These are phyloP conservation scores for Ambrosia artemisiifolia DNA, from an alignment of 129 eudicot genomes.

Conservation along the genomic window DNA sequence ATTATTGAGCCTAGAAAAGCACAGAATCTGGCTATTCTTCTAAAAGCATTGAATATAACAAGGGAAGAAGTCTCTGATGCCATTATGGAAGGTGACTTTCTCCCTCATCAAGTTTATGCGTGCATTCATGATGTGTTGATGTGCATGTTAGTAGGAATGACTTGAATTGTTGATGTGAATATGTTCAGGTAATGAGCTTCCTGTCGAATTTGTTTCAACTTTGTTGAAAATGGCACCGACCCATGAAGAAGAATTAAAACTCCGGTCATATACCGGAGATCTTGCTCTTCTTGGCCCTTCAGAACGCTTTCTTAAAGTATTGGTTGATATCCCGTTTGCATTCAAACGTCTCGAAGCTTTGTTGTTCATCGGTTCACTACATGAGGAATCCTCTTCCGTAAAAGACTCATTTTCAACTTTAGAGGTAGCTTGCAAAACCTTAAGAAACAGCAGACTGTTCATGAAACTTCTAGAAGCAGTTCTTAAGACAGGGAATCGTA, in stretches of 20 bases:
- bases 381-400: constrained; percentile 50
- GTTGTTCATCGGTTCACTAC: constrained; percentile 26
- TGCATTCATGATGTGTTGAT: not conserved
- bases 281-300: constrained; percentile 40
- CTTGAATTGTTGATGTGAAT: constrained; percentile 1
- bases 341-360: constrained; percentile 40
- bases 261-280: constrained; percentile 60
- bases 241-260: constrained; percentile 74
- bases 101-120: not conserved
- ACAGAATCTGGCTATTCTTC: constrained; percentile 74
- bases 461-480: constrained; percentile 89
- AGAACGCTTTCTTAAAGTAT: constrained; percentile 35
- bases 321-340: constrained; percentile 40
- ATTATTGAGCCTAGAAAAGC: constrained; percentile 80
- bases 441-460: constrained; percentile 74
- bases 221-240: constrained; percentile 92
- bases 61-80: constrained; percentile 84
- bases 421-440: constrained; percentile 62
- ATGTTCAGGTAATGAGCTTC: constrained; percentile 74
- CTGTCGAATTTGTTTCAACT: constrained; percentile 62
- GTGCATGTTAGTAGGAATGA: not conserved
- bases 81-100: constrained; percentile 57
- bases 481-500: constrained; percentile 92
- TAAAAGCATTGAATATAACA: constrained; percentile 76
- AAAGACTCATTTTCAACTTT: constrained; percentile 30